Percentiles rank a stretch among this genome's conserved stretches.
Evolutionary conservation across 768 basidiomycete species (phyloP).

Genomic region (Mycena floridula): DNA sequence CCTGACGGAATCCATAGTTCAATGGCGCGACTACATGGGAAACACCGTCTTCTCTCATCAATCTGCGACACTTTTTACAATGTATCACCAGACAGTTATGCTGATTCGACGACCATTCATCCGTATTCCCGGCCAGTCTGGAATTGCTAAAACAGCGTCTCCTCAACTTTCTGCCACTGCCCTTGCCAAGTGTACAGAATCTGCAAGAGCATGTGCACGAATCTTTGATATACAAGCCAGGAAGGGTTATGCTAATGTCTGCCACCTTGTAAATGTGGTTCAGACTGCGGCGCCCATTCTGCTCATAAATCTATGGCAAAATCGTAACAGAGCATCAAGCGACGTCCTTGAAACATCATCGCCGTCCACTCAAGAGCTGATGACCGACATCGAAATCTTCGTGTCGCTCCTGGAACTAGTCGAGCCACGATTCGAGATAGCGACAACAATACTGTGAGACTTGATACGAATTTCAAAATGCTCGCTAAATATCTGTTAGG

Average conservation of each 20-base stretch:
- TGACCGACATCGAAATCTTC: slow-evolving; percentile 32
- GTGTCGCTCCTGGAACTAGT: slow-evolving; percentile 35
- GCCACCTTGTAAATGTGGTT: slow-evolving; percentile 42
- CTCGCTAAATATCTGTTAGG: background rate
- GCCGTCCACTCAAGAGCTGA: slow-evolving; percentile 23
- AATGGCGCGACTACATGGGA: slow-evolving; percentile 51
- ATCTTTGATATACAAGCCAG: slow-evolving; percentile 48
- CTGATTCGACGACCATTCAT: slow-evolving; percentile 69
- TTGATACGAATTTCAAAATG: background rate
- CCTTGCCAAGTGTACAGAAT: slow-evolving; percentile 51
- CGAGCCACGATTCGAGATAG: slow-evolving; percentile 28
- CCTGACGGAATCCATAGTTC: slow-evolving; percentile 30
- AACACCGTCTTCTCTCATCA: slow-evolving; percentile 46
- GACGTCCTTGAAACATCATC: slow-evolving; percentile 25
- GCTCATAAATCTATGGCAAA: slow-evolving; percentile 51
- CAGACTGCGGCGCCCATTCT: slow-evolving; percentile 46
- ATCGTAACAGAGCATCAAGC: slow-evolving; percentile 29
- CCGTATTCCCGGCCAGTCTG: slow-evolving; percentile 19
- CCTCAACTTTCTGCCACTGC: slow-evolving; percentile 35
- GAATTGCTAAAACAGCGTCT: background rate
- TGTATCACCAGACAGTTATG: slow-evolving; percentile 60
- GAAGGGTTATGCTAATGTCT: slow-evolving; percentile 34
- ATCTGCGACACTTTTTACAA: slow-evolving; percentile 48
- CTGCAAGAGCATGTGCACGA: slow-evolving; percentile 53
- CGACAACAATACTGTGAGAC: slow-evolving; percentile 25